These are phyloP conservation scores for Pestalotiopsis fici DNA, from an alignment of 2,329 filamentous ascomycete genomes.

Conservation along the genomic window DNA sequence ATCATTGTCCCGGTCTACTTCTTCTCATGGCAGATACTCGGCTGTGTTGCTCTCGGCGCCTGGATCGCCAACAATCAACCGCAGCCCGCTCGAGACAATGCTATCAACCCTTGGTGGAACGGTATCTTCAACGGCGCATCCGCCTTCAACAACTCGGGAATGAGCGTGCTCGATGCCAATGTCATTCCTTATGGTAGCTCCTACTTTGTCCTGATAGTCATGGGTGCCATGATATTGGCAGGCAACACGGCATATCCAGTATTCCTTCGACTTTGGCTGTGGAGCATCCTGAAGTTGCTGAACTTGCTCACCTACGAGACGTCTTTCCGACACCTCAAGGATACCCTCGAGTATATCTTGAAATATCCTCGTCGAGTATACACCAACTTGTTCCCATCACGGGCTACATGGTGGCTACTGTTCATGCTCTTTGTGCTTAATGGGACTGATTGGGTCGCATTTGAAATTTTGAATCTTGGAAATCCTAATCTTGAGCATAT, in stretches of 20 bases:
- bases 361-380: slow-evolving; percentile 41
- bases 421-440: slow-evolving; percentile 38
- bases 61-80: slow-evolving; percentile 46
- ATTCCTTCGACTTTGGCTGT: slow-evolving; percentile 48
- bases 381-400: slow-evolving; percentile 52
- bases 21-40: slow-evolving; percentile 58
- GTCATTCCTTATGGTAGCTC: slow-evolving; percentile 47
- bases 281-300: slow-evolving; percentile 37
- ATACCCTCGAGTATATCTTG: slow-evolving; percentile 36
- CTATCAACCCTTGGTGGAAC: slow-evolving; percentile 54
- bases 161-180: slow-evolving; percentile 56
- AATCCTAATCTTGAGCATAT: slow-evolving; percentile 46
- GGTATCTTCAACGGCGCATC: slow-evolving; percentile 56
- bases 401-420: slow-evolving; percentile 53
- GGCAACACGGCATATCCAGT: slow-evolving; percentile 55
- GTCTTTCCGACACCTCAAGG: slow-evolving; percentile 30
- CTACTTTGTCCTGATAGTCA: slow-evolving; percentile 29
- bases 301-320: slow-evolving; percentile 20
- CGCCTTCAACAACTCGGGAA: slow-evolving; percentile 60
- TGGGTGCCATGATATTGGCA: slow-evolving; percentile 37
- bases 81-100: slow-evolving; percentile 36
- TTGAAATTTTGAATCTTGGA: slow-evolving; percentile 53
- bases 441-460: slow-evolving; percentile 50
- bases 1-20: slow-evolving; percentile 53
- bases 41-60: slow-evolving; percentile 55